These are phyloP conservation scores for Tetrapisispora phaffii DNA, from an alignment of 805 yeast species.

Conservation along the genomic window DNA sequence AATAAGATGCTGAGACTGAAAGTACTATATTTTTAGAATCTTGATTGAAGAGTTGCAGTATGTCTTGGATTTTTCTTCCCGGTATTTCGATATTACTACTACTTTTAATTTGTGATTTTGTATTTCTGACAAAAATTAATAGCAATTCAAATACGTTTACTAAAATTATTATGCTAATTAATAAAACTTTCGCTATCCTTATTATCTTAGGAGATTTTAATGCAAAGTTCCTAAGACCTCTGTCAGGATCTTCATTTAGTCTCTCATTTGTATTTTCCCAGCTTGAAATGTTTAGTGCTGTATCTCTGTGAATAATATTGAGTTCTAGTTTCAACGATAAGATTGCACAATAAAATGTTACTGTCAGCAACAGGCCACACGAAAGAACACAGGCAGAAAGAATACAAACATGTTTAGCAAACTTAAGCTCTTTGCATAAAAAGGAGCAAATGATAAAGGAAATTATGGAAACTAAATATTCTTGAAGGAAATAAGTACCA, in stretches of 20 bases:
- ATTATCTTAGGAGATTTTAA: constrained; percentile 34
- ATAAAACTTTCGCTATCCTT: constrained; percentile 47
- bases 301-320: constrained; percentile 70
- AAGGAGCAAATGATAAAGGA: constrained; percentile 60
- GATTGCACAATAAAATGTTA: constrained; percentile 75
- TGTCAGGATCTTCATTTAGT: constrained; percentile 52
- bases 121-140: neutral
- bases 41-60: constrained; percentile 18
- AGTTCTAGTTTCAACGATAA: constrained; percentile 84
- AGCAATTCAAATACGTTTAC: constrained; percentile 53
- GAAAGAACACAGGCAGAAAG: constrained; percentile 59
- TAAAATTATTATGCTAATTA: constrained; percentile 49
- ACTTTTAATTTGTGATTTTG: neutral
- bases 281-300: constrained; percentile 55
- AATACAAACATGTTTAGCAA: constrained; percentile 71
- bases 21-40: constrained; percentile 39
- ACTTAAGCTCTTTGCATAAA: constrained; percentile 57
- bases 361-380: constrained; percentile 62
- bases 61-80: neutral
- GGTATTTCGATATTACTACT: neutral
- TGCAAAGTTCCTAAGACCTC: constrained; percentile 11
- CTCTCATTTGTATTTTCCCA: constrained; percentile 89
- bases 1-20: constrained; percentile 46
- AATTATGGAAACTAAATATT: constrained; percentile 62
- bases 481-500: constrained; percentile 44